Base-by-base conservation (phyloP, 1,139 yeast genomes). In the Geotrichum armillariae region DNA sequence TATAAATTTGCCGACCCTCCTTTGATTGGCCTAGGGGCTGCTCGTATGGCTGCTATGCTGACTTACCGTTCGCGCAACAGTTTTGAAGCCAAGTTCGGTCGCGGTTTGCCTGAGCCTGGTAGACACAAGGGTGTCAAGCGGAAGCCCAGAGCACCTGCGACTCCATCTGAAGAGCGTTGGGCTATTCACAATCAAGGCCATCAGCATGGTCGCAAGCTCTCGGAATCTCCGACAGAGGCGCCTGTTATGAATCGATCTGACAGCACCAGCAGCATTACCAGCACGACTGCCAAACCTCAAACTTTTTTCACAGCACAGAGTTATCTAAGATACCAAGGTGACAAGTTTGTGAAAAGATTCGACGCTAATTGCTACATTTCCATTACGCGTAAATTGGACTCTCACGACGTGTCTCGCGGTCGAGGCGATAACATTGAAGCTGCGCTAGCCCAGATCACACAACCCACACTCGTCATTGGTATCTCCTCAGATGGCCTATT, bases 361-460 rank as follows among this genome's bases (percentile, higher is more conserved):
- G 99, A 93, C 68, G 96, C 99, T 20, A 93, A 93, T 65, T 93
- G 99, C 70, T 93, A 93, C 68, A 90, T 93, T 51, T 80, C 97
- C 23, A 88, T 93, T 52, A 87, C 98, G 1, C 78, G 98, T 61
- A 93, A 93, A 66, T 74, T 93, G 41, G 99, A 93, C 62, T 90
- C 98, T 0, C 98, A 93, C 66, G 99, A 93, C 66, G 81, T 93
- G 42, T 83, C 95, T 0, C 77, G 99, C 55, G 94, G 85, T 47
- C 76, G 94, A 53, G 75, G 79, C 0, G 84, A 80, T 52, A 58
- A 61, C 21, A 65, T 78, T 1, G 77, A 73, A 17, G 71, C 72
- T 27, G 83, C 84, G 58, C 71, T 93, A 53, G 67, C 71, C 4
- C 71, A 79, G 7, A 74, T 93, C 53, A 63, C 67, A 40, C 87